Conservation (phyloP, 306 rosid species). For the Cicer arietinum region DNA sequence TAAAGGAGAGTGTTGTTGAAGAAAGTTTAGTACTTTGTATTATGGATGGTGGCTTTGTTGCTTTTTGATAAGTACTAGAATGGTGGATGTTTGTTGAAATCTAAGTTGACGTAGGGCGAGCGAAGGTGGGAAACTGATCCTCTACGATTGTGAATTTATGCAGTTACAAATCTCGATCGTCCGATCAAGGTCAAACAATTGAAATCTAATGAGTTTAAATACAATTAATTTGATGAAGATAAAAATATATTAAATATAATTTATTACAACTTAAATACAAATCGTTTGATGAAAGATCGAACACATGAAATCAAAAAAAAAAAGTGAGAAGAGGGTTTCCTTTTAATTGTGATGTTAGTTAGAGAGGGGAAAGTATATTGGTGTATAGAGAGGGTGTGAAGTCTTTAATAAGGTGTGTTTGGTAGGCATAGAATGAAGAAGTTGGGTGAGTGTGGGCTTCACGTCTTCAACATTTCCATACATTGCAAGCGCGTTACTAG, state of each 20-base stretch:
- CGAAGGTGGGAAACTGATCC: not conserved
- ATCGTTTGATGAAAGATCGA: not conserved
- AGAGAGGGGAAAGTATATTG: constrained; percentile 42
- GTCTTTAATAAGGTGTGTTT: constrained; percentile 37
- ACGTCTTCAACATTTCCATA: not conserved
- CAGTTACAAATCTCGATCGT: not conserved
- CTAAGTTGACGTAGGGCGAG: constrained; percentile 47
- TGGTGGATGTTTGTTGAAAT: constrained; percentile 42
- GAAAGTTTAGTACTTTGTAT: constrained; percentile 47
- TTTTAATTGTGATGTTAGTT: constrained; percentile 26
- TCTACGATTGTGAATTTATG: not conserved
- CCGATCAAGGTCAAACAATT: not conserved
- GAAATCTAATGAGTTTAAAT: not conserved
- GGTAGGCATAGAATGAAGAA: not conserved
- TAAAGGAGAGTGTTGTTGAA: constrained; percentile 56
- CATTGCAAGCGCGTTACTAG: too few species aligned
- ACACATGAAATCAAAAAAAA: not conserved
- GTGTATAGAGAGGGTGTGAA: constrained; percentile 30
- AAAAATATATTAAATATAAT: not conserved
- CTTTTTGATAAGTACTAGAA: constrained; percentile 23
- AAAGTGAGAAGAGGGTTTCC: not conserved
- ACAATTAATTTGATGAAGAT: not conserved
- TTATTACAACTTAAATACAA: not conserved
- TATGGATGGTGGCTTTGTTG: constrained; percentile 39
- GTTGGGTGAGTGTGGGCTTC: constrained; percentile 53